phyloP scores from a whole-genome alignment of 192 early-diverging fungal genomes.

The Obelidium mucronatum region DNA sequence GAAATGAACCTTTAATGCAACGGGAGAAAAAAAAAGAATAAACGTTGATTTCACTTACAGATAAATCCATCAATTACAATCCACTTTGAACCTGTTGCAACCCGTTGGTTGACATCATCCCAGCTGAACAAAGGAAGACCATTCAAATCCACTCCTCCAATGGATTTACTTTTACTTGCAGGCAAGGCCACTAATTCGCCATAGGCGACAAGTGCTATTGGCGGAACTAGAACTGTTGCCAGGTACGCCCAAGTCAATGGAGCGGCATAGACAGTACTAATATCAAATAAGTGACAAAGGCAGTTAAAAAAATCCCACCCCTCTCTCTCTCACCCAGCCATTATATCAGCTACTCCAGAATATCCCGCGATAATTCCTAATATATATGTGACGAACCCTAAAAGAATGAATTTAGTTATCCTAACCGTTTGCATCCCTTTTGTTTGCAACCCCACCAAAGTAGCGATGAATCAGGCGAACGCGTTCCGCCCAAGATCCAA shows the following conservation, averaged over 20 bases:
- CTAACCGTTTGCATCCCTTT: background rate
- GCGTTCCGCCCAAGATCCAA: conserved; percentile 3
- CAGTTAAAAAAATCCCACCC: too few relatives aligned
- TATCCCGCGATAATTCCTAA: conserved; percentile 39
- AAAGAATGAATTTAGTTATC: background rate
- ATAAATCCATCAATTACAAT: conserved; percentile 43
- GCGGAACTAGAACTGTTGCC: background rate
- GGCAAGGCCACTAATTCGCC: conserved; percentile 4
- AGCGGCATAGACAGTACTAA: background rate
- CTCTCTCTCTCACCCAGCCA: background rate
- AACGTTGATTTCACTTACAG: conserved; percentile 24
- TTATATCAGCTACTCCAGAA: conserved; percentile 35
- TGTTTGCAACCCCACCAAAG: conserved; percentile 5
- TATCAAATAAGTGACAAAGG: too few relatives aligned
- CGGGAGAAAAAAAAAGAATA: background rate
- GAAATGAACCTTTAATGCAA: background rate
- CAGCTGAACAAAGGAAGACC: conserved; percentile 44
- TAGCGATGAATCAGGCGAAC: conserved; percentile 11
- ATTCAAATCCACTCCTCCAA: background rate
- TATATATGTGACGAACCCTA: conserved; percentile 33
- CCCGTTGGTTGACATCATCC: conserved; percentile 41
- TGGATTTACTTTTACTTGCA: conserved; percentile 12
- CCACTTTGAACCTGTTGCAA: conserved; percentile 42
- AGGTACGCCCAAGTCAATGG: conserved; percentile 3
- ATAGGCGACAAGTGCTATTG: conserved; percentile 13